Base-by-base conservation (phyloP, 2,329 filamentous ascomycete genomes). In the Colletotrichum cordylinicola region DNA sequence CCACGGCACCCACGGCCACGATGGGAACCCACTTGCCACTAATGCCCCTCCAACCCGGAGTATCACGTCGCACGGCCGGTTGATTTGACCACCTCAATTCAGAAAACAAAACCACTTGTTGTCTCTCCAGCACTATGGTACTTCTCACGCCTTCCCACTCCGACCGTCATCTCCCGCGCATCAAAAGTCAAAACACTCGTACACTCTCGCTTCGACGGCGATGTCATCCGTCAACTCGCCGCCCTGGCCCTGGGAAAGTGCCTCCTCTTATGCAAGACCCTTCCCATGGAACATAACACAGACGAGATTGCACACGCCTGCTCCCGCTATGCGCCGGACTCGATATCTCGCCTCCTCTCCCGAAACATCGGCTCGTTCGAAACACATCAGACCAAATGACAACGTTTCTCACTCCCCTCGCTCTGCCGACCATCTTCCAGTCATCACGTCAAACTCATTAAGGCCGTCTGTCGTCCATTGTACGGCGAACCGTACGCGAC, bases 291-390 rank as follows among this genome's bases (percentile, higher is more conserved):
- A 37, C 33, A 27, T 67, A 31, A 58, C 43, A 39, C 67, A 48
- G 33, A 12, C 62, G 52, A 72, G 24, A 67, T 67, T 56, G 33
- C 35, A 56, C 52, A 21, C 21, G 27, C 52, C 35, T 55, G 60
- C 60, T 35, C 6, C 60, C 24, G 33, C 66, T 62, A 27, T 33
- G 18, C 33, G 31, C 31, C 15, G 12, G 9, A n/a, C 24, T 61
- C 35, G 39, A 55, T 52, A 48, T 68, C 29, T 37, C 29, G 37
- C 31, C 70, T 67, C 29, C 61, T 66, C 48, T 72, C 48, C 69
- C 61, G 61, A 72, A 67, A 72, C 69, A 72, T 66, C 35, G 62
- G 48, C 48, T 43, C 62, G 37, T 31, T 69, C 48, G 71, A 56
- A 70, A 73, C 71, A 52, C 31, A 21, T 29, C 60, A 24, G 67